These are phyloP conservation scores for Schizophyllum amplum DNA, from an alignment of 1,284 basidiomycete species.

Conservation along the genomic window DNA sequence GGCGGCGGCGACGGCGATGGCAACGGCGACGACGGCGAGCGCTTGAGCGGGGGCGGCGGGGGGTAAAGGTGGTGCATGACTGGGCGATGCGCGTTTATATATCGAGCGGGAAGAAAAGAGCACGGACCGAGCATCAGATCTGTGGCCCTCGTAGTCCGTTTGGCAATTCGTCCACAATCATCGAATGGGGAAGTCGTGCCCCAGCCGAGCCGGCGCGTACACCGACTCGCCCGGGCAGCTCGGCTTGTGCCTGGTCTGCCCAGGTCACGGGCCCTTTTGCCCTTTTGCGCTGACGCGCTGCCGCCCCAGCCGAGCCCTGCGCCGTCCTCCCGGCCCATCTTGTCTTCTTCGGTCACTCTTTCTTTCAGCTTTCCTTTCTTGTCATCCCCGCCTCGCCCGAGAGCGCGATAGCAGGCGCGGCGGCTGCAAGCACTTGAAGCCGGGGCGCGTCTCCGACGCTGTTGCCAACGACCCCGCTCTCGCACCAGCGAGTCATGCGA, in stretches of 20 bases:
- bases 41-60: too few relatives aligned
- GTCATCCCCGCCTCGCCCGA: background rate
- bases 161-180: background rate
- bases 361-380: background rate
- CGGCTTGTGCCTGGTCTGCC: background rate
- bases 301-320: background rate
- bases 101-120: background rate
- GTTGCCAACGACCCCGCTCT: background rate
- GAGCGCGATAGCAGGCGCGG: background rate
- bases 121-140: background rate
- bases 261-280: background rate
- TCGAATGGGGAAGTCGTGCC: background rate
- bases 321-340: background rate
- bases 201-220: background rate
- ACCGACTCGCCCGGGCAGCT: background rate
- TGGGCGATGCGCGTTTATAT: background rate
- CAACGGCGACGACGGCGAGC: background rate
- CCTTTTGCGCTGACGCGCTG: background rate
- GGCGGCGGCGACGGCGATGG: background rate
- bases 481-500: background rate
- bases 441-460: background rate
- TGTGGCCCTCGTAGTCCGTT: background rate
- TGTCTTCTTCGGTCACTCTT: background rate
- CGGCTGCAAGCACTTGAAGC: background rate
- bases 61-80: background rate